These are phyloP conservation scores for Puccinia polysora DNA, from an alignment of 1,284 basidiomycete genomes.

Conservation along the genomic window DNA sequence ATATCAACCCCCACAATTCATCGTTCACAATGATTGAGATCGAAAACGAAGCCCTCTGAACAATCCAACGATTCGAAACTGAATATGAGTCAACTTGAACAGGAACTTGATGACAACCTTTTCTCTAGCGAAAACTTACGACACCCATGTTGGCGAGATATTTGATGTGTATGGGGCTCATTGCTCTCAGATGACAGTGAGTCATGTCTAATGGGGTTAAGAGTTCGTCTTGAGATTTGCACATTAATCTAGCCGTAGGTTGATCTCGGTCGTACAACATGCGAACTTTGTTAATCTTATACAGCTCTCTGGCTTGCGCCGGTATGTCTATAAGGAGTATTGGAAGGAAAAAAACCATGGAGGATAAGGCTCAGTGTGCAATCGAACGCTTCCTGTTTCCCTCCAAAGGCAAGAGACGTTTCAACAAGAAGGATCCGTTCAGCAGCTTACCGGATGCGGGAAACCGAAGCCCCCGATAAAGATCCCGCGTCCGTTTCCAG, in stretches of 20 bases:
- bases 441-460: conserved; percentile 52
- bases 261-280: conserved; percentile 74
- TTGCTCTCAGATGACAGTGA: conserved; percentile 75
- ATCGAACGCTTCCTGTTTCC: neutral
- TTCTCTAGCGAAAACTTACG: no score
- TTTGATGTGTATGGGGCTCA: conserved; percentile 83
- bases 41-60: conserved; percentile 50
- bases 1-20: conserved; percentile 75
- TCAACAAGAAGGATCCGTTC: neutral
- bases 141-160: conserved; percentile 57
- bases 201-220: conserved; percentile 77
- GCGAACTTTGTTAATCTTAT: conserved; percentile 69
- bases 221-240: conserved; percentile 64
- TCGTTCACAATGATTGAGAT: conserved; percentile 77
- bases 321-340: conserved; percentile 57
- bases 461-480: conserved; percentile 72
- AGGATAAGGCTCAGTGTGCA: no score
- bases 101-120: no score
- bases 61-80: conserved; percentile 48
- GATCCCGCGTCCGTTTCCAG: conserved; percentile 71
- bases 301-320: conserved; percentile 60
- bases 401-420: neutral
- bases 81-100: conserved; percentile 9
- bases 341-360: no score
- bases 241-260: conserved; percentile 71